A percentile compares a stretch with the other conserved stretches of the same genome.
These are phyloP conservation scores for Hirsutella minnesotensis DNA, from an alignment of 2,329 filamentous ascomycete species.

Conservation along the genomic window DNA sequence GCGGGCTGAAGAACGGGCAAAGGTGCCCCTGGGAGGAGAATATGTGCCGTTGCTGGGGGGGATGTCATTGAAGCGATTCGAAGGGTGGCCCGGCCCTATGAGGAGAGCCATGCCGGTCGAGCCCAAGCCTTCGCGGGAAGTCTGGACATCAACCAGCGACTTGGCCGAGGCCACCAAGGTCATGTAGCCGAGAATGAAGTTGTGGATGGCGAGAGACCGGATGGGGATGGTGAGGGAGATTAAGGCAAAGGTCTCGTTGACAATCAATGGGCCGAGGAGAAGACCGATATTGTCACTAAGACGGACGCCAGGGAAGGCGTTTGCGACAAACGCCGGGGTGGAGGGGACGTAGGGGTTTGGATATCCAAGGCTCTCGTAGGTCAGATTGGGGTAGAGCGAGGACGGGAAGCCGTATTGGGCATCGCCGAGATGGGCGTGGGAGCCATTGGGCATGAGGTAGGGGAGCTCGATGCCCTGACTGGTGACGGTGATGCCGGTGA, in stretches of 20 bases:
- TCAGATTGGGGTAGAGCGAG: slow-evolving; percentile 67
- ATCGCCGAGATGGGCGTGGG: slow-evolving; percentile 48
- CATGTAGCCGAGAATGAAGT: slow-evolving; percentile 69
- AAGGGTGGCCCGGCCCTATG: slow-evolving; percentile 52
- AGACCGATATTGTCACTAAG: slow-evolving; percentile 44
- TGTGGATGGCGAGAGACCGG: slow-evolving; percentile 41
- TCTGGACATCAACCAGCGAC: slow-evolving; percentile 49
- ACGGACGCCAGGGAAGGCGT: slow-evolving; percentile 36
- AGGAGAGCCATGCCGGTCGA: slow-evolving; percentile 58
- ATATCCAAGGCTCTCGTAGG: slow-evolving; percentile 38
- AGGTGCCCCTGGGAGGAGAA: background rate
- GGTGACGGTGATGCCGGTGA: slow-evolving; percentile 38
- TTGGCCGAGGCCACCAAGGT: slow-evolving; percentile 63
- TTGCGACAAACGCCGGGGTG: slow-evolving; percentile 30
- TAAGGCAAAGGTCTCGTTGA: slow-evolving; percentile 64
- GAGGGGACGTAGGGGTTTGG: slow-evolving; percentile 28
- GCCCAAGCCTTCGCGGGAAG: slow-evolving; percentile 58
- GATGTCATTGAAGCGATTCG: slow-evolving; percentile 48
- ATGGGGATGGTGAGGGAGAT: slow-evolving; percentile 75
- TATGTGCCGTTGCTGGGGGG: background rate
- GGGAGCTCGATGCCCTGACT: slow-evolving; percentile 45
- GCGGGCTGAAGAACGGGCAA: slow-evolving; percentile 31
- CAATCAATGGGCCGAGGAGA: slow-evolving; percentile 62
- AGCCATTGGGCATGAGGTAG: slow-evolving; percentile 44
- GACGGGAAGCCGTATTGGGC: slow-evolving; percentile 55